Percentiles rank a stretch among this genome's conserved stretches.
Conservation (phyloP, 2,329 filamentous ascomycete genomes). For the Diaporthe sp. region DNA sequence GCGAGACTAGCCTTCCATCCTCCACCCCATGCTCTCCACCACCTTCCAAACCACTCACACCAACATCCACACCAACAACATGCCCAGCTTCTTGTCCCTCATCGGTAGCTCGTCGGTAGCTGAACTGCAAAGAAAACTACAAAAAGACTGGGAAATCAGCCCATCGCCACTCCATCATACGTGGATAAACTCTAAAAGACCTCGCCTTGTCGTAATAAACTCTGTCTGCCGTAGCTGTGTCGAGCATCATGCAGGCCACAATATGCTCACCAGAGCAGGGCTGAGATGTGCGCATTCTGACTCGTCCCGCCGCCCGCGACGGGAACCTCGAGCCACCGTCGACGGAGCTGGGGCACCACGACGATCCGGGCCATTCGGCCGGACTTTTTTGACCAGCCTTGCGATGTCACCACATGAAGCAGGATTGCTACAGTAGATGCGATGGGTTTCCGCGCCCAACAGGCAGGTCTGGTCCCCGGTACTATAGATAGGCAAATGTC, state of each 20-base stretch:
- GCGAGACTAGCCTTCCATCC: not conserved
- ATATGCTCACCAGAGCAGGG: constrained; percentile 8
- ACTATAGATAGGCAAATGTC: constrained; percentile 12
- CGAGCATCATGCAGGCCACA: not conserved
- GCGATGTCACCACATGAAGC: constrained; percentile 31
- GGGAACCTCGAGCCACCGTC: not conserved
- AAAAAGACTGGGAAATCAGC: not conserved
- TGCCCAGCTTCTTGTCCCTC: not conserved
- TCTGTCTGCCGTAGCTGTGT: not conserved
- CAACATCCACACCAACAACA: not conserved
- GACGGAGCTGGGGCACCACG: not conserved
- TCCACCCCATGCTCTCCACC: not conserved
- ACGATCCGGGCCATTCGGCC: constrained; percentile 26
- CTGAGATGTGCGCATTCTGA: constrained; percentile 19
- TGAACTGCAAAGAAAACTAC: not conserved
- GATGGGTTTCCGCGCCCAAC: not conserved
- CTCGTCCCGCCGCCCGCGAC: constrained; percentile 1
- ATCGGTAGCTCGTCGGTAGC: not conserved
- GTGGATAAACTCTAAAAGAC: not conserved
- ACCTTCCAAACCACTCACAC: not conserved
- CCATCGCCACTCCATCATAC: not conserved
- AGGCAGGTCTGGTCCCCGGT: not conserved
- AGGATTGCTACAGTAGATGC: not conserved
- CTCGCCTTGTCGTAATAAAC: not conserved
- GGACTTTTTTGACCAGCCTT: not conserved